Evolutionary conservation across 2,329 filamentous ascomycete species (phyloP), one percentile per base, ranked within the genome.

Genomic region (Neophaeococcomyces mojaviensis): DNA sequence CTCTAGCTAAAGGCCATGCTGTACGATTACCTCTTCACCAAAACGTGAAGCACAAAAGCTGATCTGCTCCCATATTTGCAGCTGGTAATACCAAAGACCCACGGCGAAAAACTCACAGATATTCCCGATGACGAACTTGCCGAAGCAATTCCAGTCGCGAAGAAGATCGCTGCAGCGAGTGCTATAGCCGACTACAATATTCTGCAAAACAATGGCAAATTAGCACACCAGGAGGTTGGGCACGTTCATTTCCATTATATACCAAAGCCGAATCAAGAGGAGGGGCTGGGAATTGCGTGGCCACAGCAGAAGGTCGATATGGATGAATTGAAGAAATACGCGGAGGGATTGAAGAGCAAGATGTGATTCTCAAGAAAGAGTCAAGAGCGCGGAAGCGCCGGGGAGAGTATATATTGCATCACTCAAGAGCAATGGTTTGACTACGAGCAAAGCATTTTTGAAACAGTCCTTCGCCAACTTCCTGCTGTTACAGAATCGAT

Each of bases 231-330:
- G 70, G 74, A 84, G 53, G 90, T 98, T 51, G 84, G 88, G 56
- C 92, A 98, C 70, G 90, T 94, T 56, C 89, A 96, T 65, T 90
- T 98, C 68, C 92, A 98, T 63, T 83, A 97, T 84, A 98, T 98
- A 52, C 92, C 92, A 30, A 98, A 98, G 74, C 90, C 92, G 42
- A 94, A 87, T 60, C 72, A 82, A 58, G 61, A 73, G 30, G 86
- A 97, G 64, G 92, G 92, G 5, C 71, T 98, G 42, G 80, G 77
- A 3, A 75, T 97, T 56, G 65, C 69, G 28, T 98, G 92, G 92
- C 88, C 89, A 16, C 72, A 81, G 53, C 77, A 86, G 67, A 66
- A 72, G 50, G 76, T 77, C 1, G 82, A 95, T 58, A 94, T 92
- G 84, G 86, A 87, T 1, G 78, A 82, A 63, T 70, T 98, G 58